Evolutionary conservation across 106 monocot species (phyloP).

Genomic region (Acorus gramineus): DNA sequence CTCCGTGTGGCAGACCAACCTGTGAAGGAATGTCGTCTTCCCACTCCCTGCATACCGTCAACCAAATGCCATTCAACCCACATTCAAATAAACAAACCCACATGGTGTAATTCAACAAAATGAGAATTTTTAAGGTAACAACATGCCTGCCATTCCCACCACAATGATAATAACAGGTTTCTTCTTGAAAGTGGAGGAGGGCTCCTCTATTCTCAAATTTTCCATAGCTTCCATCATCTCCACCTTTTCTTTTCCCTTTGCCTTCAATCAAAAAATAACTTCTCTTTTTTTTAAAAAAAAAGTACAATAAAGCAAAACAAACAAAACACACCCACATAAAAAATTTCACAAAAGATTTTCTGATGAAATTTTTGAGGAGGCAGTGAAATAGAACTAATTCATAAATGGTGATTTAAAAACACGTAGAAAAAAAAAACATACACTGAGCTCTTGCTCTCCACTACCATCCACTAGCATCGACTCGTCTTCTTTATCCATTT

Average conservation of each 20-base stretch:
- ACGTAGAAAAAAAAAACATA: no score
- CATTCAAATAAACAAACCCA: background rate
- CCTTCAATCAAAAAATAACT: constrained; percentile 3
- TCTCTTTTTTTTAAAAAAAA: background rate
- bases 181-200: constrained; percentile 39
- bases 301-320: no score
- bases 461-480: no score
- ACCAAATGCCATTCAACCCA: background rate
- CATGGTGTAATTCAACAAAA: background rate
- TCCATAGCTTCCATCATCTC: constrained; percentile 48
- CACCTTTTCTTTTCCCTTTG: constrained; percentile 12
- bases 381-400: no score
- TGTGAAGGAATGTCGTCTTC: constrained; percentile 80
- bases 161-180: constrained; percentile 90
- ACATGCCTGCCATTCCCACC: constrained; percentile 82
- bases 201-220: constrained; percentile 42
- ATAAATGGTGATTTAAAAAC: no score
- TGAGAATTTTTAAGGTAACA: background rate
- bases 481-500: no score
- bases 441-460: no score
- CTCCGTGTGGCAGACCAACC: constrained; percentile 63
- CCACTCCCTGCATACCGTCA: constrained; percentile 68
- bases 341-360: no score
- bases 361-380: no score
- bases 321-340: no score